phyloP scores from a whole-genome alignment of 495 filamentous ascomycete genomes.

The Massariosphaeria phaeospora region DNA sequence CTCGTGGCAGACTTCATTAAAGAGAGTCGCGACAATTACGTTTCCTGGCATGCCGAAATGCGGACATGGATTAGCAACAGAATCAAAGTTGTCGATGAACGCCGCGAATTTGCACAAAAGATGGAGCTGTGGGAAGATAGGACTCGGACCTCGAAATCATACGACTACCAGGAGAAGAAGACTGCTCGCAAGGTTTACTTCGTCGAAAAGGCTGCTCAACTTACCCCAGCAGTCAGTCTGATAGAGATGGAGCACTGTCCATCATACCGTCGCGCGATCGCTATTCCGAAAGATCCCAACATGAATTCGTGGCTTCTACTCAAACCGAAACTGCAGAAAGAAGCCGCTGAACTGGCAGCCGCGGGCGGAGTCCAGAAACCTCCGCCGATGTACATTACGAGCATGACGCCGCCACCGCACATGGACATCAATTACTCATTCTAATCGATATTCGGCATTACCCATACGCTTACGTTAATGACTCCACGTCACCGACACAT shows the following conservation, averaged over 20 bases:
- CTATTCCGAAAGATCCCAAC: slow-evolving; percentile 29
- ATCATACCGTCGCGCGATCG: slow-evolving; percentile 19
- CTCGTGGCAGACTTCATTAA: slow-evolving; percentile 14
- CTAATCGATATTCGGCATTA: no score
- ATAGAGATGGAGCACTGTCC: slow-evolving; percentile 16
- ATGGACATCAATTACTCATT: no score
- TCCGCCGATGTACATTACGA: no score
- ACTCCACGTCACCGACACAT: no score
- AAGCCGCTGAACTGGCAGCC: slow-evolving; percentile 16
- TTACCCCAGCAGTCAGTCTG: slow-evolving; percentile 24
- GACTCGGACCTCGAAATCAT: slow-evolving; percentile 2
- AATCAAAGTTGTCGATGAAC: slow-evolving; percentile 7
- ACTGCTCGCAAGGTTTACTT: slow-evolving; percentile 22
- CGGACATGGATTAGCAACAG: slow-evolving; percentile 20
- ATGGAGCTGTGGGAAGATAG: slow-evolving; percentile 30
- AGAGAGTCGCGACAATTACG: slow-evolving; percentile 10
- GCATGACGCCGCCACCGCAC: no score
- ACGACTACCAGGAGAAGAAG: slow-evolving; percentile 20
- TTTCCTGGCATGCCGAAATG: slow-evolving; percentile 14
- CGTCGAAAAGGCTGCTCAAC: slow-evolving; percentile 11
- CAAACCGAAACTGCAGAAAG: slow-evolving; percentile 29
- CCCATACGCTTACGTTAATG: no score
- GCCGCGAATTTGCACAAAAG: slow-evolving; percentile 17
- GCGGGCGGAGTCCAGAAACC: no score
- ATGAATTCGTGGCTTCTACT: slow-evolving; percentile 26